phyloP scores from a whole-genome alignment of 768 basidiomycete species.

The Boletus bicolor region DNA sequence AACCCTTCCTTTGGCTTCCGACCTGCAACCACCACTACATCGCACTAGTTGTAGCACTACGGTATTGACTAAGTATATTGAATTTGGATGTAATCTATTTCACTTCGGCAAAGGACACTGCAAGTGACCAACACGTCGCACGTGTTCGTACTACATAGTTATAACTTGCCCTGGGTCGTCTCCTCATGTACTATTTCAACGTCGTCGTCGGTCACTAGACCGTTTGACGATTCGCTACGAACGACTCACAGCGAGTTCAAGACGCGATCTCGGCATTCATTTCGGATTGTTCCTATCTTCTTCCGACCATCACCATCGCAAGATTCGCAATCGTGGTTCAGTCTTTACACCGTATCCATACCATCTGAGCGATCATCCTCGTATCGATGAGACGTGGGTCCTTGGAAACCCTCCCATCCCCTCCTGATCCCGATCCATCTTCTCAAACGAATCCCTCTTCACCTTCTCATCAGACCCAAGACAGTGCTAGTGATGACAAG shows the following conservation, averaged over 20 bases:
- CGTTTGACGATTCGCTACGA: not conserved
- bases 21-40: slow-evolving; percentile 2
- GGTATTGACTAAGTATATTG: slow-evolving; percentile 6
- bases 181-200: no score
- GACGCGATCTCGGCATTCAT: not conserved
- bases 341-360: not conserved
- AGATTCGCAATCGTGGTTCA: not conserved
- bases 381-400: no score
- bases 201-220: no score
- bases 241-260: not conserved
- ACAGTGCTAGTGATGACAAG: not conserved
- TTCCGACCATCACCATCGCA: not conserved
- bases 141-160: not conserved
- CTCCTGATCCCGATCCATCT: not conserved
- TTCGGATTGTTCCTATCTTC: not conserved
- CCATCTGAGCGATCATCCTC: not conserved
- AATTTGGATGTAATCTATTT: slow-evolving; percentile 20
- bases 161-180: no score
- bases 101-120: not conserved
- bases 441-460: not conserved
- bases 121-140: not conserved
- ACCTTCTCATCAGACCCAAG: not conserved
- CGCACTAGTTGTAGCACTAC: slow-evolving; percentile 19
- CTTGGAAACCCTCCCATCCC: not conserved
- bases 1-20: not conserved